A percentile compares a stretch with the other conserved stretches of the same genome.
These are phyloP conservation scores for Passiflora organensis DNA, from an alignment of 345 rosid species.

Conservation along the genomic window DNA sequence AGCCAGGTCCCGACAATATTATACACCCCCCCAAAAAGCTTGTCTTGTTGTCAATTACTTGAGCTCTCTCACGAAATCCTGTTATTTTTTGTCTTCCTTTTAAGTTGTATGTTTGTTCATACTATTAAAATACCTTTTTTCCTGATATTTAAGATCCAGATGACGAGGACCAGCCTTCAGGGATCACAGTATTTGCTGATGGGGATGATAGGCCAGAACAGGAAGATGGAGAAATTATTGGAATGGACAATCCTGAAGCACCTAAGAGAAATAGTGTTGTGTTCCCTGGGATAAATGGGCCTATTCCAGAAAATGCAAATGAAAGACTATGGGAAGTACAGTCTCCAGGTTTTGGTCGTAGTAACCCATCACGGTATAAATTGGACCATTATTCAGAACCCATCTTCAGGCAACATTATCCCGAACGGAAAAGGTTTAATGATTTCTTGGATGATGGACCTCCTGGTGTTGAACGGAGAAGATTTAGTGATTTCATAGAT, in stretches of 20 bases:
- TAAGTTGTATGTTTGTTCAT: too few relatives aligned
- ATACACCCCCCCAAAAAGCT: too few relatives aligned
- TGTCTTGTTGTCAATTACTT: too few relatives aligned
- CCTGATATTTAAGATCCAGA: too few relatives aligned
- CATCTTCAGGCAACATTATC: conserved; percentile 33
- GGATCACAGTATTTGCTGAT: too few relatives aligned
- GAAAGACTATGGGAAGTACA: conserved; percentile 54
- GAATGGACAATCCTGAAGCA: conserved; percentile 29
- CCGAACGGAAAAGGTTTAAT: conserved; percentile 35
- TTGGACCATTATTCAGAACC: conserved; percentile 27
- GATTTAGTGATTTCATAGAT: too few relatives aligned
- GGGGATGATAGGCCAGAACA: conserved; percentile 41
- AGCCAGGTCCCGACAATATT: too few relatives aligned
- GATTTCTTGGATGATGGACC: conserved; percentile 38
- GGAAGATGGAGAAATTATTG: conserved; percentile 69
- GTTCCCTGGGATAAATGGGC: conserved; percentile 87
- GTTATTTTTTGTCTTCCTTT: too few relatives aligned
- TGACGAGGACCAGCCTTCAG: too few relatives aligned
- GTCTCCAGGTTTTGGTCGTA: conserved; percentile 34
- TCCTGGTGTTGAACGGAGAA: too few relatives aligned
- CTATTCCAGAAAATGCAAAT: conserved; percentile 74
- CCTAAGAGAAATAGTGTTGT: conserved; percentile 47
- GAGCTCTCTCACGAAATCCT: too few relatives aligned
- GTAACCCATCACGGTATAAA: conserved; percentile 31
- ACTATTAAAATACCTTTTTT: too few relatives aligned